Evolutionary conservation across 306 rosid species (phyloP).

Genomic region (Morella rubra): DNA sequence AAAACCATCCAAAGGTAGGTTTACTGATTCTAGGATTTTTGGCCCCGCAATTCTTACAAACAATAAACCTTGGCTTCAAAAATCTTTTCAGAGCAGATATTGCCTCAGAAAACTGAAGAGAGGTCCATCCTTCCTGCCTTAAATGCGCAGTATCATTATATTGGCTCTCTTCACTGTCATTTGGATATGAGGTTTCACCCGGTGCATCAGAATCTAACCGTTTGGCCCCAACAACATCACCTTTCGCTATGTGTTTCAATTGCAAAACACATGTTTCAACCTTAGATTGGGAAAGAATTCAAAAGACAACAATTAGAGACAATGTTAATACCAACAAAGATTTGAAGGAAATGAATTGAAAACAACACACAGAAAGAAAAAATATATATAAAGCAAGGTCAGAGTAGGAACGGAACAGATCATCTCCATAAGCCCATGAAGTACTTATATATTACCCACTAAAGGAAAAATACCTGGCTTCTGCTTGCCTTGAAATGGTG

Average conservation of each 20-base stretch:
- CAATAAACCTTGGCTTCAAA: constrained; percentile 14
- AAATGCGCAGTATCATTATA: constrained; percentile 21
- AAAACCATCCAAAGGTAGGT: constrained; percentile 86
- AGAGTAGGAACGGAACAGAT: constrained; percentile 15
- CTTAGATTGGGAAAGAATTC: constrained; percentile 37
- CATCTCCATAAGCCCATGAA: not conserved
- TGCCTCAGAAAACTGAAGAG: constrained; percentile 72
- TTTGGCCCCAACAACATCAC: constrained; percentile 61
- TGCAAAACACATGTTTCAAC: constrained; percentile 53
- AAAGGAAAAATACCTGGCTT: constrained; percentile 40
- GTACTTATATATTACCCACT: constrained; percentile 1
- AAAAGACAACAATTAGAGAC: not conserved
- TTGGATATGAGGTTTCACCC: constrained; percentile 23
- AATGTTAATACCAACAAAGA: constrained; percentile 5
- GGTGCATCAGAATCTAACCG: constrained; percentile 33
- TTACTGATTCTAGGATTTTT: constrained; percentile 51
- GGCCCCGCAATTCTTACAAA: constrained; percentile 50
- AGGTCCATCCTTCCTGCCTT: constrained; percentile 60
- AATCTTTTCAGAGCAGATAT: constrained; percentile 55
- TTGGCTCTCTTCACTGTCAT: constrained; percentile 27
- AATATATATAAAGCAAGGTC: not conserved
- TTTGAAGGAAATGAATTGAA: constrained; percentile 11
- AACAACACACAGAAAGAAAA: too few species aligned
- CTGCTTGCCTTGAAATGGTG: constrained; percentile 44
- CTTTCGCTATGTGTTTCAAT: constrained; percentile 65